These are phyloP conservation scores for Angomonas deanei DNA, from an alignment of 208 protist genomes.

Conservation along the genomic window DNA sequence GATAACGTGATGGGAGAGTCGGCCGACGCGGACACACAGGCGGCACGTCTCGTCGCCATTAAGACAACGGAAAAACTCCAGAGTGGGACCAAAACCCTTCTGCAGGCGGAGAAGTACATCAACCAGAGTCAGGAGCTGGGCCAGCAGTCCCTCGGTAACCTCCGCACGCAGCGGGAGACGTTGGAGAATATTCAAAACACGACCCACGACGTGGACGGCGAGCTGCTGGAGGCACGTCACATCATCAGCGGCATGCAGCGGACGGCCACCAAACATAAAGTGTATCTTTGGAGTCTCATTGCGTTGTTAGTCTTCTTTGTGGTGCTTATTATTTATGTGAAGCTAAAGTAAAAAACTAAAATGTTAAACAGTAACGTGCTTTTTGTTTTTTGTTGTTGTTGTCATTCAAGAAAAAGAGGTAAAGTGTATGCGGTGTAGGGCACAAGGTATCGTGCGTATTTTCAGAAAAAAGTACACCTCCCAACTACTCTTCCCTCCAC, in stretches of 20 bases:
- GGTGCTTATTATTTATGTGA: slow-evolving; percentile 1
- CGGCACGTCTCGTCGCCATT: slow-evolving; percentile 31
- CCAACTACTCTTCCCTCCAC: neutral
- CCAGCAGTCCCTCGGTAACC: slow-evolving; percentile 25
- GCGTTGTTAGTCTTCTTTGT: slow-evolving; percentile 35
- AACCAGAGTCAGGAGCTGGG: slow-evolving; percentile 41
- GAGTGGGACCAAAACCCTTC: slow-evolving; percentile 42
- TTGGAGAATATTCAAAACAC: slow-evolving; percentile 45
- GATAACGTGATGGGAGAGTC: slow-evolving; percentile 11
- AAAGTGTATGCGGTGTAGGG: too few species aligned
- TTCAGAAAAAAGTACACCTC: too few species aligned
- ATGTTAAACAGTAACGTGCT: neutral
- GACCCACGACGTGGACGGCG: slow-evolving; percentile 50
- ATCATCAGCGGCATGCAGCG: slow-evolving; percentile 67
- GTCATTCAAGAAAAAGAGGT: neutral
- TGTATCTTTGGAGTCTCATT: slow-evolving; percentile 44
- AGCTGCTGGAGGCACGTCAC: slow-evolving; percentile 43
- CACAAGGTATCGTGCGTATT: too few species aligned
- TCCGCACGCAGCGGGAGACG: slow-evolving; percentile 62
- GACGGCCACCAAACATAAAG: slow-evolving; percentile 55
- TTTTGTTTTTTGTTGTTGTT: neutral
- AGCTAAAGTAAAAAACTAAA: neutral
- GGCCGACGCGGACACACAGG: slow-evolving; percentile 34
- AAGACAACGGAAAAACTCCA: slow-evolving; percentile 54
- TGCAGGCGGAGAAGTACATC: slow-evolving; percentile 55